Percentiles rank a stretch among this genome's conserved stretches.
These are phyloP conservation scores for Nicotiana otophora DNA, from an alignment of 257 asterid genomes.

Conservation along the genomic window DNA sequence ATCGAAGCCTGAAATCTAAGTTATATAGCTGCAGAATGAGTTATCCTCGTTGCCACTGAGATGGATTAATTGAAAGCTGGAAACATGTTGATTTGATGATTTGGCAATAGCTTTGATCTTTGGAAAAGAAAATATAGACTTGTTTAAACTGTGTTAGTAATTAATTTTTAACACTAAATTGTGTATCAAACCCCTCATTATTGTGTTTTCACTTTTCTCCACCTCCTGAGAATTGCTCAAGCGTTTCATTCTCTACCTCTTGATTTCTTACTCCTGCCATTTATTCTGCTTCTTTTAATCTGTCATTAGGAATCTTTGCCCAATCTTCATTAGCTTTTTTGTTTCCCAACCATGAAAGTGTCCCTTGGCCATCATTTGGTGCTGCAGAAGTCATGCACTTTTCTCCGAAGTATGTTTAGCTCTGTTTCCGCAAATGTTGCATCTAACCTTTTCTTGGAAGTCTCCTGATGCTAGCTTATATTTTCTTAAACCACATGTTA, in stretches of 20 bases:
- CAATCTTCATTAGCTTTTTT: neutral
- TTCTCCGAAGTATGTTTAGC: neutral
- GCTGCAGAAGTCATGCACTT: neutral
- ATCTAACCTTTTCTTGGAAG: neutral
- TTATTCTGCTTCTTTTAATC: neutral
- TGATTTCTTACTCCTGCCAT: neutral
- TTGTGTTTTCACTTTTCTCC: neutral
- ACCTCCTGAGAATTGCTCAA: neutral
- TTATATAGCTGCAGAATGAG: neutral
- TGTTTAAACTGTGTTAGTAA: neutral
- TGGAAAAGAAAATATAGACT: neutral
- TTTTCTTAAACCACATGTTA: neutral
- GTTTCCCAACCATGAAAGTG: neutral
- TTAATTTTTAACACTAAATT: neutral
- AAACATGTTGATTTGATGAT: slow-evolving; percentile 3
- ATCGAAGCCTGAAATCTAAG: neutral
- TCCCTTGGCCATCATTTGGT: neutral
- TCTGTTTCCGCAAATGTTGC: neutral
- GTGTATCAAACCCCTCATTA: neutral
- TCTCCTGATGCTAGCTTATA: neutral
- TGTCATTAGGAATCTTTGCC: neutral
- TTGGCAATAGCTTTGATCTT: neutral
- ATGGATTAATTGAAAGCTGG: neutral
- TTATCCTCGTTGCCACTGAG: neutral
- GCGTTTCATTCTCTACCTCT: neutral